These are phyloP conservation scores for Galeopsis tetrahit DNA, from an alignment of 257 asterid species.

Conservation along the genomic window DNA sequence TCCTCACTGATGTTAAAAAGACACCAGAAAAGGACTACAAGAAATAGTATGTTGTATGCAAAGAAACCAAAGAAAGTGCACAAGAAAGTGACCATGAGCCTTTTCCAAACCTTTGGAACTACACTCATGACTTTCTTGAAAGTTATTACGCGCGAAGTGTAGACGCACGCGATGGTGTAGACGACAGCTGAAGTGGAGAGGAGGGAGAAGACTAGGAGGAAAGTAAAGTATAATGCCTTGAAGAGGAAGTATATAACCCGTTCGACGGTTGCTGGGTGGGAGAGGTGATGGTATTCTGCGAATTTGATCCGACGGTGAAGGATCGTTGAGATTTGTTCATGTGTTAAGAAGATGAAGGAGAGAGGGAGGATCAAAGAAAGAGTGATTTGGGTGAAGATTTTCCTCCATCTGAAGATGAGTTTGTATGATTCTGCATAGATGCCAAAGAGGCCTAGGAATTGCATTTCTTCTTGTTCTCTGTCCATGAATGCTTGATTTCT, in stretches of 20 bases:
- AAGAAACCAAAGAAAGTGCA: constrained; percentile 42
- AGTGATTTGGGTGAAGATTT: constrained; percentile 61
- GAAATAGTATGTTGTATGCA: constrained; percentile 40
- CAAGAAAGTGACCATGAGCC: constrained; percentile 55
- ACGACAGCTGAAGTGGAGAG: constrained; percentile 63
- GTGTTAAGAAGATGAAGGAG: constrained; percentile 56
- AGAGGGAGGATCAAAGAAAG: constrained; percentile 56
- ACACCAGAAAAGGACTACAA: not conserved
- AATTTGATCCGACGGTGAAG: constrained; percentile 35
- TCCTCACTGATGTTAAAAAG: not conserved
- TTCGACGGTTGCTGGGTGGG: constrained; percentile 26
- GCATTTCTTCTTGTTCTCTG: constrained; percentile 62
- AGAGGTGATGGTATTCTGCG: not conserved
- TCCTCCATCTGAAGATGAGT: constrained; percentile 46
- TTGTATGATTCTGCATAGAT: constrained; percentile 54
- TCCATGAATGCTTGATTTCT: constrained; percentile 40
- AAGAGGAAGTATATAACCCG: constrained; percentile 32
- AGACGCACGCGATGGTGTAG: constrained; percentile 52
- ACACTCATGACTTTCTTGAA: constrained; percentile 53
- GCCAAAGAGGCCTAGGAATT: constrained; percentile 54
- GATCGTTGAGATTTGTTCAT: constrained; percentile 38
- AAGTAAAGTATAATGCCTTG: constrained; percentile 42
- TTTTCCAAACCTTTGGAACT: constrained; percentile 63
- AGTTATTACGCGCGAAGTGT: constrained; percentile 45
- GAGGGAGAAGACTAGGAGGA: constrained; percentile 52